Evolutionary conservation across 805 yeast genomes (phyloP).

Genomic region (Saturnispora halmiae): DNA sequence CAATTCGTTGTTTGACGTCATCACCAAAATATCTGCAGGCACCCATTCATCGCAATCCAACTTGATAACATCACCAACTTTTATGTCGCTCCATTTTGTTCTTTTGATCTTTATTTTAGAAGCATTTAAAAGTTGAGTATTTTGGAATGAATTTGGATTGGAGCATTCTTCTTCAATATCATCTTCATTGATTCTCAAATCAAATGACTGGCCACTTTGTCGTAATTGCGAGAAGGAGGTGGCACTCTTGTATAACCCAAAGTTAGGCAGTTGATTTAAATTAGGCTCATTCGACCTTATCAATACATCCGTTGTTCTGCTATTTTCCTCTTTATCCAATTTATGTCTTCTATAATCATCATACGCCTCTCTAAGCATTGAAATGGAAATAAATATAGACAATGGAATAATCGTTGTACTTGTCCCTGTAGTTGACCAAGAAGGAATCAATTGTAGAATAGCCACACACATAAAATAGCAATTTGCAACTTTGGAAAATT

Average conservation of each 20-base stretch:
- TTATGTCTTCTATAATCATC: conserved; percentile 87
- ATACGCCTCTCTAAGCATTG: conserved; percentile 86
- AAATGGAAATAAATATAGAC: conserved; percentile 74
- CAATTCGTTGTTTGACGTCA: conserved; percentile 61
- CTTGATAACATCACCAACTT: conserved; percentile 80
- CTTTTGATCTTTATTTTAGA: conserved; percentile 18
- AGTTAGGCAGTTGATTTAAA: conserved; percentile 9
- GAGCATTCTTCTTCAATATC: conserved; percentile 9
- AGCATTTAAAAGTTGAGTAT: conserved; percentile 13
- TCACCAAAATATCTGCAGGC: conserved; percentile 80
- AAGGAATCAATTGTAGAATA: conserved; percentile 88
- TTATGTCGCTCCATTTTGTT: conserved; percentile 61
- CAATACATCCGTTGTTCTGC: conserved; percentile 38
- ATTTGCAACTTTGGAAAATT: conserved; percentile 88
- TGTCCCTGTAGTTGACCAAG: conserved; percentile 96
- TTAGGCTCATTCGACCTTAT: conserved; percentile 8
- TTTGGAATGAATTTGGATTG: conserved; percentile 22
- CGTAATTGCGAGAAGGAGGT: conserved; percentile 24
- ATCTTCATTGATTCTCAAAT: conserved; percentile 16
- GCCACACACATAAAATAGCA: conserved; percentile 84
- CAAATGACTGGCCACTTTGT: conserved; percentile 21
- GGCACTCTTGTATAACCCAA: conserved; percentile 21
- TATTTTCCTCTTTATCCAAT: conserved; percentile 80
- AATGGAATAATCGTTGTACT: conserved; percentile 90
- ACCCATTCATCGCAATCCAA: conserved; percentile 80